Conservation (phyloP, 139 green algal species). For the Auxenochlorella pyrenoidosa region DNA sequence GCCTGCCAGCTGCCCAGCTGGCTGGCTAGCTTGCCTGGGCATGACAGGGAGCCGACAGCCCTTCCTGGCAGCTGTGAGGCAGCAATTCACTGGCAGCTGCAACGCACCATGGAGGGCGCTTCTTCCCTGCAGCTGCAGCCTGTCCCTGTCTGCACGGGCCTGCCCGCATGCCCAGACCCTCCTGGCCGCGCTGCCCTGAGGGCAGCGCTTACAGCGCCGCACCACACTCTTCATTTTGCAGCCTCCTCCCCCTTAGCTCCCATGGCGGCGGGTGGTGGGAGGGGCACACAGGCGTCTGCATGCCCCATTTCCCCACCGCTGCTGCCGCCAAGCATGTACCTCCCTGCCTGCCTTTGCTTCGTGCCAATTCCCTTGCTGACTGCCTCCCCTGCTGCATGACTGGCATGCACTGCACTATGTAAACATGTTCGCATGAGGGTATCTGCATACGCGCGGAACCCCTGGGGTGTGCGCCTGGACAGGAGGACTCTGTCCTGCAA, state of each 20-base stretch:
- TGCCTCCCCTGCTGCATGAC: neutral
- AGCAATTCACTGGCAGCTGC: neutral
- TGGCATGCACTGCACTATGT: neutral
- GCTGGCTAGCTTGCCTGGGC: neutral
- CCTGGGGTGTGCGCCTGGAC: too few species aligned
- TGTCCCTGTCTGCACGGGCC: too few species aligned
- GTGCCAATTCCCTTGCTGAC: neutral
- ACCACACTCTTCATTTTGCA: neutral
- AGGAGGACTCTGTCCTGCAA: too few species aligned
- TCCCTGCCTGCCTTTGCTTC: neutral
- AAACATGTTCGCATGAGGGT: neutral
- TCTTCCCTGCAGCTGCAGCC: neutral
- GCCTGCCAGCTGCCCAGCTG: neutral
- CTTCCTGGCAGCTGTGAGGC: neutral
- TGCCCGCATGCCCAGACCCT: neutral
- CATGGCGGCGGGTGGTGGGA: neutral
- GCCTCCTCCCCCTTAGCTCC: neutral
- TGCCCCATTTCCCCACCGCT: neutral
- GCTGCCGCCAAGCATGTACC: neutral
- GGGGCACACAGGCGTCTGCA: neutral
- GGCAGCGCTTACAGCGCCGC: neutral
- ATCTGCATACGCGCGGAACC: too few species aligned
- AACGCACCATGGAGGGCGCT: neutral
- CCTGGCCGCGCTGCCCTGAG: neutral
- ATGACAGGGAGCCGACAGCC: neutral